Percentiles rank a stretch among this genome's conserved stretches.
phyloP scores from a whole-genome alignment of 2,329 filamentous ascomycete genomes.

The Monilinia fructicola region DNA sequence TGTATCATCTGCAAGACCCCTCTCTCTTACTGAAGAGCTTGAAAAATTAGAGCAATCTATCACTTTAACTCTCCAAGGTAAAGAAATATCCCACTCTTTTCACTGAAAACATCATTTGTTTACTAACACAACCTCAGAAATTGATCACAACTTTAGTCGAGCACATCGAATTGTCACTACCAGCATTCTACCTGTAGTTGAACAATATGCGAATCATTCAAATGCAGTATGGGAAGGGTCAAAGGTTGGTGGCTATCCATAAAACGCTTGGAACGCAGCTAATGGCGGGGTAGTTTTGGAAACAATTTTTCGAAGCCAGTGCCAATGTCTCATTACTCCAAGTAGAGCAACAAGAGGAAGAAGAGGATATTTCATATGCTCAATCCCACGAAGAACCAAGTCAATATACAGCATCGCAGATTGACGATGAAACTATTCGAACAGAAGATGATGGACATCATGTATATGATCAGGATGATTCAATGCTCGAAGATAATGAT shows the following conservation, averaged over 20 bases:
- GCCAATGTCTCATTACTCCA: slow-evolving; percentile 95
- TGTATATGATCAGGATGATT: slow-evolving; percentile 53
- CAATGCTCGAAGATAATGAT: slow-evolving; percentile 63
- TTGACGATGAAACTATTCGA: slow-evolving; percentile 36
- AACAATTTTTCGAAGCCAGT: slow-evolving; percentile 98
- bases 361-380: slow-evolving; percentile 49
- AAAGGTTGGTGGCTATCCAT: slow-evolving; percentile 57
- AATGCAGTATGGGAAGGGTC: slow-evolving; percentile 95
- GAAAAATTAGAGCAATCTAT: slow-evolving; percentile 97
- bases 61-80: slow-evolving; percentile 90
- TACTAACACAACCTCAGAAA: slow-evolving; percentile 59
- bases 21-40: slow-evolving; percentile 90
- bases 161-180: slow-evolving; percentile 94
- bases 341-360: slow-evolving; percentile 76
- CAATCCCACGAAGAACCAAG: slow-evolving; percentile 40
- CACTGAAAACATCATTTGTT: slow-evolving; percentile 12
- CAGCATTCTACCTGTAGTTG: slow-evolving; percentile 88
- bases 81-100: slow-evolving; percentile 23
- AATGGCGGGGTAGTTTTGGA: slow-evolving; percentile 76
- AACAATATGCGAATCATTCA: slow-evolving; percentile 93
- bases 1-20: slow-evolving; percentile 49
- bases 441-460: slow-evolving; percentile 36
- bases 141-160: slow-evolving; percentile 97
- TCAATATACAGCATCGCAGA: slow-evolving; percentile 41
- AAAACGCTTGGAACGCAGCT: slow-evolving; percentile 14